Percentiles rank a stretch among this genome's conserved stretches.
Evolutionary conservation across 2,329 filamentous ascomycete species (phyloP).

Genomic region (Fusarium paranaense): DNA sequence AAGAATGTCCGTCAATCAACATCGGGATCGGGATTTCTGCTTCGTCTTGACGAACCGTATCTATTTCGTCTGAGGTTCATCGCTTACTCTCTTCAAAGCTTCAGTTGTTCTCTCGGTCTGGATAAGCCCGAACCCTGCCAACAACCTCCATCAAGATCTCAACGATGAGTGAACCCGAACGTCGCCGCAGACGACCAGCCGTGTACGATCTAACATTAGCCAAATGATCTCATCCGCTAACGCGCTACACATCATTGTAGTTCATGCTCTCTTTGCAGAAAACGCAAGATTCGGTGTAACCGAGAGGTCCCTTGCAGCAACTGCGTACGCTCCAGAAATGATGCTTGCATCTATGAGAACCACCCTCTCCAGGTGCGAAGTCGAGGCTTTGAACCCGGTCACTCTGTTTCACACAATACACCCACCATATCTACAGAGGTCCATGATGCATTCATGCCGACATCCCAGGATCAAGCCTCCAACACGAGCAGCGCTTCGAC

Average conservation of each 20-base stretch:
- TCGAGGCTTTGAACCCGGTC: neutral
- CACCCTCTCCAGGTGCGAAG: neutral
- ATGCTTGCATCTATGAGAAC: slow-evolving; percentile 50
- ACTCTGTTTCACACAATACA: neutral
- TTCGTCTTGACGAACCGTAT: neutral
- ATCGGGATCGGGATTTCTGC: neutral
- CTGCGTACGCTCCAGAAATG: slow-evolving; percentile 52
- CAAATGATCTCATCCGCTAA: neutral
- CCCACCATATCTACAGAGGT: neutral
- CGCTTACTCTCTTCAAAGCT: neutral
- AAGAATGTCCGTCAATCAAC: neutral
- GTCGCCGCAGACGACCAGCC: slow-evolving; percentile 45
- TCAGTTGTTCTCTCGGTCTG: neutral
- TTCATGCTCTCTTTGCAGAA: slow-evolving; percentile 55
- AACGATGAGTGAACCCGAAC: slow-evolving; percentile 35
- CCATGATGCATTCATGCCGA: neutral
- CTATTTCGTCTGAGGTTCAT: neutral
- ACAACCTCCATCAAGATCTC: neutral
- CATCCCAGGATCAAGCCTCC: slow-evolving; percentile 2
- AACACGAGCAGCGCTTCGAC: neutral
- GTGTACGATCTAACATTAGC: slow-evolving; percentile 31
- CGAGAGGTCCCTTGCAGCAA: slow-evolving; percentile 55
- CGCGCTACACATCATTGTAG: slow-evolving; percentile 37
- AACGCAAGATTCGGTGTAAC: slow-evolving; percentile 59
- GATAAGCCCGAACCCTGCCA: neutral